Percentiles rank a stretch among this genome's conserved stretches.
phyloP scores from a whole-genome alignment of 2,329 filamentous ascomycete genomes.

The Dendrostoma leiphaemia region DNA sequence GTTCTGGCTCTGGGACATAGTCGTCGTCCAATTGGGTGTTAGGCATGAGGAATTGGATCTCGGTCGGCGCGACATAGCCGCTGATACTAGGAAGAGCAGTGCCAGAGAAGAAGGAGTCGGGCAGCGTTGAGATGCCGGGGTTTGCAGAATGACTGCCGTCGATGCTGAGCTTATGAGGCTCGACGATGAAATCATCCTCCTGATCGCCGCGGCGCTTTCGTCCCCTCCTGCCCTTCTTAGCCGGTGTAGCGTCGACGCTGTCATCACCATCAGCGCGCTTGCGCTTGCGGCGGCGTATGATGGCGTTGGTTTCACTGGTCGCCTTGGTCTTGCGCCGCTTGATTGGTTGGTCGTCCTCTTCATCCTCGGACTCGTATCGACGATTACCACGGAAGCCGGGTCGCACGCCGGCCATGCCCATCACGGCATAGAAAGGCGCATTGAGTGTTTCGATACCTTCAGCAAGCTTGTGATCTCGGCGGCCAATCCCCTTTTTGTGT shows the following conservation, averaged over 20 bases:
- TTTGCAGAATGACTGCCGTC: slow-evolving; percentile 5
- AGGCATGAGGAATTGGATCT: slow-evolving; percentile 38
- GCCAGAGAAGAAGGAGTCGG: slow-evolving; percentile 24
- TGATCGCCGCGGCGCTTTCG: slow-evolving; percentile 1
- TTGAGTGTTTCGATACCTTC: slow-evolving; percentile 47
- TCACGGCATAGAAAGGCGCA: slow-evolving; percentile 46
- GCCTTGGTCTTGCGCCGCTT: not conserved
- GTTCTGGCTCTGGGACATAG: slow-evolving; percentile 10
- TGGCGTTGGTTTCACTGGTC: not conserved
- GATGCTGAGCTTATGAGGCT: slow-evolving; percentile 12
- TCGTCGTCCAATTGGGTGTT: slow-evolving; percentile 38
- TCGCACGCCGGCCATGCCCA: slow-evolving; percentile 20
- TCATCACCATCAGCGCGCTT: not conserved
- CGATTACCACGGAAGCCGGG: slow-evolving; percentile 8
- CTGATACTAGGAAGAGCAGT: not conserved
- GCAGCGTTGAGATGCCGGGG: slow-evolving; percentile 24
- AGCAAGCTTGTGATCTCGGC: slow-evolving; percentile 34
- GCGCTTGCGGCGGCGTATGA: not conserved
- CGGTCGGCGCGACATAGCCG: slow-evolving; percentile 12
- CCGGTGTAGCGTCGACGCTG: not conserved
- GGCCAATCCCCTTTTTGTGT: slow-evolving; percentile 20
- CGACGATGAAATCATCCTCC: slow-evolving; percentile 4
- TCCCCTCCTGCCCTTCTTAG: slow-evolving; percentile 7
- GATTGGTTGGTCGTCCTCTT: slow-evolving; percentile 4
- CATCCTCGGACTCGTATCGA: slow-evolving; percentile 12